A percentile compares a stretch with the other conserved stretches of the same genome.
These are phyloP conservation scores for Fusarium acutatum DNA, from an alignment of 2,329 filamentous ascomycete genomes.

Conservation along the genomic window DNA sequence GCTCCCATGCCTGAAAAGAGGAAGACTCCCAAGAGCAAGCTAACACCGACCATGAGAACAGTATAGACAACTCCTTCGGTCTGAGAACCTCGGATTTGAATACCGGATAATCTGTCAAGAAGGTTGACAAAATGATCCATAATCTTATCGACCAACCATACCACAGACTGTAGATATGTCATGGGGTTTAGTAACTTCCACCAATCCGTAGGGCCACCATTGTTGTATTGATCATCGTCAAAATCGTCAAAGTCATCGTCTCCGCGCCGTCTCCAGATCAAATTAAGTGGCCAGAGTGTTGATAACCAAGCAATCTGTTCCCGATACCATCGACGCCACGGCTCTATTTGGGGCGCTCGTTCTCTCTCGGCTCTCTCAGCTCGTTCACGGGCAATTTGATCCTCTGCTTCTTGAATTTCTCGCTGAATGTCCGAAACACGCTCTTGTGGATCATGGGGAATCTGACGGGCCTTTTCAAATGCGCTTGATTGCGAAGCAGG, in stretches of 20 bases:
- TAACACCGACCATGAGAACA: not conserved
- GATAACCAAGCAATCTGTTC: slow-evolving; percentile 35
- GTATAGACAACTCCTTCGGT: not conserved
- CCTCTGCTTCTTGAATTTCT: slow-evolving; percentile 32
- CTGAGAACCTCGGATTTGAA: not conserved
- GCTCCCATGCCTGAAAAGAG: not conserved
- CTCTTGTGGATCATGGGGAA: slow-evolving; percentile 17
- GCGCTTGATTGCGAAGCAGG: not conserved
- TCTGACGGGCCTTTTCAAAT: slow-evolving; percentile 1
- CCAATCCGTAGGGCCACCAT: slow-evolving; percentile 30
- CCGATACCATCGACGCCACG: slow-evolving; percentile 31
- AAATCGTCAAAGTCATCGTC: slow-evolving; percentile 16
- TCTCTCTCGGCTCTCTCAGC: slow-evolving; percentile 17
- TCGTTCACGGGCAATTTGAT: slow-evolving; percentile 18
- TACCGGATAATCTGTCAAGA: slow-evolving; percentile 21
- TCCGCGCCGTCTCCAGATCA: slow-evolving; percentile 1
- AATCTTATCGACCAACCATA: slow-evolving; percentile 34
- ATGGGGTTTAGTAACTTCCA: slow-evolving; percentile 44
- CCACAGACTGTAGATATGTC: slow-evolving; percentile 42
- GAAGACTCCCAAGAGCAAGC: not conserved
- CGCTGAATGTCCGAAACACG: slow-evolving; percentile 30
- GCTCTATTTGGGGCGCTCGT: not conserved
- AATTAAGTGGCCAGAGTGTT: slow-evolving; percentile 29
- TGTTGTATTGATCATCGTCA: slow-evolving; percentile 4
- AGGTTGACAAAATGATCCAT: slow-evolving; percentile 31